Conservation (phyloP, 768 basidiomycete species). For the Boletus rufocinnamomeus region DNA sequence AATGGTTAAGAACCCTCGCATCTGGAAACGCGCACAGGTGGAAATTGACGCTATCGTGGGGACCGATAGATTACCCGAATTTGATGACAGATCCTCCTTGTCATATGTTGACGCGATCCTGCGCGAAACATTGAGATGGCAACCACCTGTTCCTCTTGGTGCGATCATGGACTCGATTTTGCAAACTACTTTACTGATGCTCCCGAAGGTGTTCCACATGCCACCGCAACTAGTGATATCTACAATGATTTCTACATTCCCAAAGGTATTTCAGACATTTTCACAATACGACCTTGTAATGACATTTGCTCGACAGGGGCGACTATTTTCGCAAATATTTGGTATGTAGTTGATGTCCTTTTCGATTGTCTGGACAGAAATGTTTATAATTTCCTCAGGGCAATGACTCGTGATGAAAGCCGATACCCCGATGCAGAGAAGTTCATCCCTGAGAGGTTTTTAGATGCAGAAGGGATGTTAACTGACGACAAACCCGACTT, state of each 20-base stretch:
- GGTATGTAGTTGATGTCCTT: background rate
- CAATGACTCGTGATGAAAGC: background rate
- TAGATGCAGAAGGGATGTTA: slow-evolving; percentile 7
- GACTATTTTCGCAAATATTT: background rate
- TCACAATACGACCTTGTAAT: background rate
- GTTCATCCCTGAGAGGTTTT: background rate
- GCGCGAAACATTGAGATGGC: background rate
- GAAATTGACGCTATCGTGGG: background rate
- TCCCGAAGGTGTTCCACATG: background rate
- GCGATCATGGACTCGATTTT: background rate
- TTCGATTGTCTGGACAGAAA: background rate
- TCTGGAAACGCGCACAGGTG: background rate
- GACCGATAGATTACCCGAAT: background rate
- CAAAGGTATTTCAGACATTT: background rate
- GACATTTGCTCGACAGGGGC: background rate
- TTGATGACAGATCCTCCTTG: background rate
- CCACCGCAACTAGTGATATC: background rate
- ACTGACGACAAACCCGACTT: slow-evolving; percentile 14
- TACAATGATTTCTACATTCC: background rate
- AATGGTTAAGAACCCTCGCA: background rate
- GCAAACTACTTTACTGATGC: background rate
- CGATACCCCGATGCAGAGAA: background rate
- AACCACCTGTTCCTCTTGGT: background rate
- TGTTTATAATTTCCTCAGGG: background rate
- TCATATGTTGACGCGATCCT: background rate